Conservation (phyloP, 176 grass and related monocot species). For the Ampelocalamus luodianensis region DNA sequence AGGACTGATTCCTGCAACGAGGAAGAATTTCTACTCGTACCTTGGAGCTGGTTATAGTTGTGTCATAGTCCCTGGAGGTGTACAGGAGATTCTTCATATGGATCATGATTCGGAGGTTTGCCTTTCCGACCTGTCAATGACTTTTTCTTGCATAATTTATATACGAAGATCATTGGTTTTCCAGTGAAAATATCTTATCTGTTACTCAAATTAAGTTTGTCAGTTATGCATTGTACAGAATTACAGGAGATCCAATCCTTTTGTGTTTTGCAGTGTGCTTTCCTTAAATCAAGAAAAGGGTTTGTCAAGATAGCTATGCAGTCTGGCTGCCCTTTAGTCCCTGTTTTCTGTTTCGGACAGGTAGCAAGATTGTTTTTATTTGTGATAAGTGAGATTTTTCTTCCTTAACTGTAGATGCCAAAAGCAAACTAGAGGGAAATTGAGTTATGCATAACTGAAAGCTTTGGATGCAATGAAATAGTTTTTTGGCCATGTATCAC, state of each 20-base stretch:
- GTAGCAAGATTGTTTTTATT: conserved; percentile 39
- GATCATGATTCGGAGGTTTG: conserved; percentile 75
- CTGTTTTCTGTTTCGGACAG: conserved; percentile 91
- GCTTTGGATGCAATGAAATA: conserved; percentile 11
- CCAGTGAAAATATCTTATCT: background rate
- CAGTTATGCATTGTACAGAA: background rate
- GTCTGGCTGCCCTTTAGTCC: conserved; percentile 79
- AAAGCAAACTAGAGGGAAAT: background rate
- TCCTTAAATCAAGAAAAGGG: conserved; percentile 91
- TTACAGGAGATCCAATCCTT: background rate
- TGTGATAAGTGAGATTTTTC: background rate
- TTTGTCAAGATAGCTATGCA: conserved; percentile 92
- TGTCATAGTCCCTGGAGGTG: conserved; percentile 75
- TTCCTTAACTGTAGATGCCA: background rate
- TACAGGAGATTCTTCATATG: conserved; percentile 92
- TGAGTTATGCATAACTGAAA: background rate
- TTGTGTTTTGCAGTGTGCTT: conserved; percentile 68
- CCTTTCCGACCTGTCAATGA: background rate
- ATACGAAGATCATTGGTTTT: background rate
- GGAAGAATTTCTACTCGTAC: conserved; percentile 74
- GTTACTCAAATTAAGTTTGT: background rate
- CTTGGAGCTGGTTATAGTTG: conserved; percentile 76
- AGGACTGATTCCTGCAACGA: conserved; percentile 73
- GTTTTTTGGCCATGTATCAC: background rate
- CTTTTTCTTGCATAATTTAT: background rate